Percentiles rank a stretch among this genome's conserved stretches.
phyloP scores from a whole-genome alignment of 1,284 basidiomycete species.

The Cryptococcus sp. region DNA sequence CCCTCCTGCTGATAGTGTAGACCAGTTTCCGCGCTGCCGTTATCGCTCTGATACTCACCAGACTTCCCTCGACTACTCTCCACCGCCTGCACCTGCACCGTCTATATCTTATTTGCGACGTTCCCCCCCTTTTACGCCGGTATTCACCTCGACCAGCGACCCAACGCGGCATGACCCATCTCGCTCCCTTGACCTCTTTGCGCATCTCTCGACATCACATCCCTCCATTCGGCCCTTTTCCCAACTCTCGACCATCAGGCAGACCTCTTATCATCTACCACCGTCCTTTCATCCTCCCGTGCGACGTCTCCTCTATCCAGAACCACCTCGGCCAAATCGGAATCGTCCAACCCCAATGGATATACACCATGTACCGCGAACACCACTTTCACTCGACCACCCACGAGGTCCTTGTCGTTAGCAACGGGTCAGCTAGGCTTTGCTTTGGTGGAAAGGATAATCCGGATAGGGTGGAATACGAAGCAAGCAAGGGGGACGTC shows the following conservation, averaged over 20 bases:
- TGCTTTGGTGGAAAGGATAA: conserved; percentile 49
- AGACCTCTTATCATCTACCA: conserved; percentile 31
- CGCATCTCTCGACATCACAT: conserved; percentile 19
- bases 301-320: conserved; percentile 16
- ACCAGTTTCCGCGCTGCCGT: too few species aligned
- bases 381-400: conserved; percentile 50
- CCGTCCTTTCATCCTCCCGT: conserved; percentile 13
- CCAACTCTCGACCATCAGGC: conserved; percentile 15
- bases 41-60: too few species aligned
- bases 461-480: conserved; percentile 35
- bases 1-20: too few species aligned
- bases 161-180: too few species aligned
- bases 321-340: conserved; percentile 41
- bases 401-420: conserved; percentile 48
- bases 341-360: conserved; percentile 47
- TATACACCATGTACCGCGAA: conserved; percentile 49
- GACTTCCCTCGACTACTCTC: too few species aligned
- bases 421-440: conserved; percentile 39
- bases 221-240: conserved; percentile 18
- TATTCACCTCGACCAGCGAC: too few species aligned
- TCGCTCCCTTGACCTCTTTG: too few species aligned
- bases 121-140: too few species aligned
- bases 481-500: conserved; percentile 46
- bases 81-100: too few species aligned
- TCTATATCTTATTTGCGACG: too few species aligned